Conservation (phyloP, 768 basidiomycete genomes). For the Boletus edulis region DNA sequence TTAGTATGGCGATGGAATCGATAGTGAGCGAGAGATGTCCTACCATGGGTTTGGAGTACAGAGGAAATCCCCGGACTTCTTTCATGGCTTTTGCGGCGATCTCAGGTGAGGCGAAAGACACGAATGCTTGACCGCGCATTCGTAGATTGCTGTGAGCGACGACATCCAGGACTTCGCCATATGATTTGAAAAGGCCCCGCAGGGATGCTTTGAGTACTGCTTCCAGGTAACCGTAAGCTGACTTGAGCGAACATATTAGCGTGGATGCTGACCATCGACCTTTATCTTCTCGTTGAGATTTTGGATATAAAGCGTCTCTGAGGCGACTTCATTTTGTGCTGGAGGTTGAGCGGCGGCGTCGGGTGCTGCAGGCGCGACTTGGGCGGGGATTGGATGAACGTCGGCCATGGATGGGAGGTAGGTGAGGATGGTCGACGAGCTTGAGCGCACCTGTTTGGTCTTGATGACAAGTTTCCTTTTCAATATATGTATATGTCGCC, state of each 20-base stretch:
- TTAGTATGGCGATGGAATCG: not conserved
- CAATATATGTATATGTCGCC: constrained; percentile 1
- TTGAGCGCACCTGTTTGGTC: constrained; percentile 20
- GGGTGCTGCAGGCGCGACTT: constrained; percentile 19
- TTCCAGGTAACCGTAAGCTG: constrained; percentile 6
- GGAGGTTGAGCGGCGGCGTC: constrained; percentile 15
- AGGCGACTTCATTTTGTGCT: constrained; percentile 45
- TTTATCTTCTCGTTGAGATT: constrained; percentile 96
- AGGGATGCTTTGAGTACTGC: constrained; percentile 87
- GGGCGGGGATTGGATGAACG: constrained; percentile 29
- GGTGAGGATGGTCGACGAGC: not conserved
- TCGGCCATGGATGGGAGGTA: constrained; percentile 35
- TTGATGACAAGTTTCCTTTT: constrained; percentile 18
- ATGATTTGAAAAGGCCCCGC: constrained; percentile 86
- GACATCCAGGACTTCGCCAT: constrained; percentile 93
- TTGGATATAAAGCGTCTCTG: constrained; percentile 93
- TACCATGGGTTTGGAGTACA: constrained; percentile 98
- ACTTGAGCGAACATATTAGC: constrained; percentile 2
- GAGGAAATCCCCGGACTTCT: constrained; percentile 91
- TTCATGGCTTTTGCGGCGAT: constrained; percentile 84
- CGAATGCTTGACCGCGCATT: constrained; percentile 99
- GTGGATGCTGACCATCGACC: constrained; percentile 52
- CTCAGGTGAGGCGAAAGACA: constrained; percentile 83
- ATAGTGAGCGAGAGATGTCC: constrained; percentile 13
- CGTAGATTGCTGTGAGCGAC: constrained; percentile 92